Evolutionary conservation across 2,329 filamentous ascomycete genomes (phyloP).

Genomic region (Talaromyces sp.): DNA sequence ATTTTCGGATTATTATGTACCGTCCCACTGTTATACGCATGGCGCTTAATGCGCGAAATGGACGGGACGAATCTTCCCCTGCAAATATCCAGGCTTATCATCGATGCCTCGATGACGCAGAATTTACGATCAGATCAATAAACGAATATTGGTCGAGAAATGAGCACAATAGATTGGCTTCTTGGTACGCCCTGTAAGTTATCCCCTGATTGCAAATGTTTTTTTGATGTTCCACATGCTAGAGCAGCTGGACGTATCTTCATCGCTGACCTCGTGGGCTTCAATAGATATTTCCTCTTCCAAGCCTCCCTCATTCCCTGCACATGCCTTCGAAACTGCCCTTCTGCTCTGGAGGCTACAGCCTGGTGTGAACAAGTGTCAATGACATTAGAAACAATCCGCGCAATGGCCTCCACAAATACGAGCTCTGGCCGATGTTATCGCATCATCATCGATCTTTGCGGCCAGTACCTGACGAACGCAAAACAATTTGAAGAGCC

Average conservation of each 20-base stretch:
- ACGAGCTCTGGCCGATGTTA: conserved; percentile 34
- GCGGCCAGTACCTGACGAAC: conserved; percentile 12
- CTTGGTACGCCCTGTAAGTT: conserved; percentile 18
- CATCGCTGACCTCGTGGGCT: background rate
- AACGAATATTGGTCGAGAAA: conserved; percentile 33
- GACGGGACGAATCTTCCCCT: background rate
- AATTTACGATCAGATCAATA: conserved; percentile 26
- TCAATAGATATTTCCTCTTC: conserved; percentile 35
- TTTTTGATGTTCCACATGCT: background rate
- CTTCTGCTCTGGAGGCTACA: conserved; percentile 29
- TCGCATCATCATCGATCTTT: conserved; percentile 33
- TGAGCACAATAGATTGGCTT: conserved; percentile 33
- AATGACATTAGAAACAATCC: conserved; percentile 29
- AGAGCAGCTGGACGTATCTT: background rate
- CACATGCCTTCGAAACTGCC: conserved; percentile 38
- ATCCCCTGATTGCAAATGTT: background rate
- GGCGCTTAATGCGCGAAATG: conserved; percentile 7
- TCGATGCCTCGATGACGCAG: conserved; percentile 25
- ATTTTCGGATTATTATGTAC: conserved; percentile 40
- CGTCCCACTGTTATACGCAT: conserved; percentile 34
- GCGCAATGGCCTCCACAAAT: conserved; percentile 33
- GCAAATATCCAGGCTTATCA: conserved; percentile 16
- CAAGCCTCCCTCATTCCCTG: conserved; percentile 42
- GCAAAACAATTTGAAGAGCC: background rate
- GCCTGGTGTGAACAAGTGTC: conserved; percentile 34